Conservation (phyloP, 208 protist genomes). For the Crithidia fasciculata region DNA sequence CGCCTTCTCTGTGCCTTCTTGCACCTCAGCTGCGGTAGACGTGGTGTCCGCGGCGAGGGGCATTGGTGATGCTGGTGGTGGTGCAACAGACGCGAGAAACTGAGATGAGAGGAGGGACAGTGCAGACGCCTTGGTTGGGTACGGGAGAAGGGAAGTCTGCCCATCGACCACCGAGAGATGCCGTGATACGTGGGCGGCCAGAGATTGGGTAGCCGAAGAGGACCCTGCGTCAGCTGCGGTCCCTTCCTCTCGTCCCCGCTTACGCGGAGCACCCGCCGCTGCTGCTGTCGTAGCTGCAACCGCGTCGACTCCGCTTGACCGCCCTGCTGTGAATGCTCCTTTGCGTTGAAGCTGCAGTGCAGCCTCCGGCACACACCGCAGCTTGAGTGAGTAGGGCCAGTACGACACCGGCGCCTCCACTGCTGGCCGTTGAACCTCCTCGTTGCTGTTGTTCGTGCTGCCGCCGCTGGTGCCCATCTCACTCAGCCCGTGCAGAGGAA, state of each 20-base stretch:
- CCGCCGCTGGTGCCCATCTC: not conserved
- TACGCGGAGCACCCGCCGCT: not conserved
- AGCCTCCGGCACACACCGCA: slow-evolving; percentile 42
- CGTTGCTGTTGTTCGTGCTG: not conserved
- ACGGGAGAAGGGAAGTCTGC: slow-evolving; percentile 38
- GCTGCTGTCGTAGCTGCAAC: not conserved
- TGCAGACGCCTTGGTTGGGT: slow-evolving; percentile 46
- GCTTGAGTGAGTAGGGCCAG: slow-evolving; percentile 70
- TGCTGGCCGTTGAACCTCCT: not conserved
- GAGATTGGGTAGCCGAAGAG: not conserved
- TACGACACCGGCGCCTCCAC: slow-evolving; percentile 1
- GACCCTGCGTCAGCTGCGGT: too few relatives aligned
- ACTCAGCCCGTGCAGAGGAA: slow-evolving; percentile 41
- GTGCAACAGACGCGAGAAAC: slow-evolving; percentile 23
- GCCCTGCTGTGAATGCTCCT: not conserved
- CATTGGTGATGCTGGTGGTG: not conserved
- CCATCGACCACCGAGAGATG: slow-evolving; percentile 19
- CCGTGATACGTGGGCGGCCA: not conserved
- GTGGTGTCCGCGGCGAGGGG: too few relatives aligned
- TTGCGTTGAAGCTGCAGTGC: slow-evolving; percentile 12
- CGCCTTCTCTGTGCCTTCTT: too few relatives aligned
- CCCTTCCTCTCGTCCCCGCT: not conserved
- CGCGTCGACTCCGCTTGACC: not conserved
- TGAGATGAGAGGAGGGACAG: slow-evolving; percentile 37
- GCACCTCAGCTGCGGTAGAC: not conserved